Evolutionary conservation across 2,329 filamentous ascomycete genomes (phyloP).

Genomic region (Dryadomyces sulphureus): DNA sequence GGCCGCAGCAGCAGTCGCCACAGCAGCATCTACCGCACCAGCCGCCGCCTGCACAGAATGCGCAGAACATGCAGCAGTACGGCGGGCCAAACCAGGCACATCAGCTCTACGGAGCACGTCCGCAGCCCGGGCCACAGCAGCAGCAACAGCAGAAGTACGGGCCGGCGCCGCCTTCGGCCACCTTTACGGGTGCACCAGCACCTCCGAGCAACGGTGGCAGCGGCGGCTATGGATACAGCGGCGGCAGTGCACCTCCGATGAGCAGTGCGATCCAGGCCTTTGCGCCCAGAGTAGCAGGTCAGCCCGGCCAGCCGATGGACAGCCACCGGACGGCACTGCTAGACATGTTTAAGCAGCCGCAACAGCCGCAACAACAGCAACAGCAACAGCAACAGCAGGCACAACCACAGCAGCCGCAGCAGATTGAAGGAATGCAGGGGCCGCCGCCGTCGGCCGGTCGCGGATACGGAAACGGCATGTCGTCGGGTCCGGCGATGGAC

Average conservation of each 20-base stretch:
- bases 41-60: neutral
- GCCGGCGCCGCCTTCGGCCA: neutral
- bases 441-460: constrained; percentile 10
- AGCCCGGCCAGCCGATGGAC: constrained; percentile 1
- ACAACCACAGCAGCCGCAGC: neutral
- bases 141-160: neutral
- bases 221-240: neutral
- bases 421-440: neutral
- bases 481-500: constrained; percentile 14
- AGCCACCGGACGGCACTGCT: constrained; percentile 10
- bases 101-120: constrained; percentile 1
- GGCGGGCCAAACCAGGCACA: constrained; percentile 1
- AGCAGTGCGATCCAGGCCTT: neutral
- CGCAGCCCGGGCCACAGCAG: neutral
- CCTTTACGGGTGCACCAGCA: neutral
- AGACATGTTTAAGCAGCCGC: constrained; percentile 29
- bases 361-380: constrained; percentile 9
- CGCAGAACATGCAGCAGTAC: neutral
- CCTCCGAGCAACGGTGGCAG: neutral
- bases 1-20: neutral
- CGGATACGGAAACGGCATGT: constrained; percentile 5
- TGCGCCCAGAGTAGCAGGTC: neutral
- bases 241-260: neutral
- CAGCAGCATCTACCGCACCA: constrained; percentile 2
- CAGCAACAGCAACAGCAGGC: neutral